Evolutionary conservation across 2,329 filamentous ascomycete species (phyloP), one percentile per base, ranked within the genome.

Genomic region (Penicillium sp.): DNA sequence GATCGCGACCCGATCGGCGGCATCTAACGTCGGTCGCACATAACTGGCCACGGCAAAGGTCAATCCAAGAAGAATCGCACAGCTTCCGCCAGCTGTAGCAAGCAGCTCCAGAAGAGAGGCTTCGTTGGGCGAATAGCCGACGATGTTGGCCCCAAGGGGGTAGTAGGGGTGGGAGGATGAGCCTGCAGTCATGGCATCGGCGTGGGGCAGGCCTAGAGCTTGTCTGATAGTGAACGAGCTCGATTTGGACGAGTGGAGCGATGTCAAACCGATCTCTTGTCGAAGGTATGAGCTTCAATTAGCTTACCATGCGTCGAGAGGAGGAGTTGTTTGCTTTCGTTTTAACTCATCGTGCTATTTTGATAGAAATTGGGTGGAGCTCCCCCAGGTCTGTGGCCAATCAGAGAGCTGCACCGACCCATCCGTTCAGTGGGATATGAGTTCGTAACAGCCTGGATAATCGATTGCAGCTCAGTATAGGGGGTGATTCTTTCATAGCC

Each of bases 41-140:
- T 75, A 76, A 64, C 83, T 84, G 60, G 85, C 80, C 38, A 87
- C 64, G 8, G 82, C 59, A 57, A 83, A 84, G 3, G 87, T 87
- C 7, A 80, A 69, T 25, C 80, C 75, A 60, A 93, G 83, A 61
- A 92, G 82, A 39, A 75, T 75, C 0, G 78, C 74, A 68, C 84
- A 86, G 22, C 83, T 83, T 5, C 78, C 77, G 11, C 82, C 80
- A 67, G 92, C 92, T 56, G 81, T 79, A 39, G 76, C 73, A 11
- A 91, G 81, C 6, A 93, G 81, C 5, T 82, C 77, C 0, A 82
- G 71, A 5, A 89, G 83, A 49, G 82, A 79, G 70, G 83, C 82
- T 60, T 87, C 83, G 72, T 93, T 93, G 67, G 87, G 83, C 45
- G 86, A 76, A 75, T 90, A 92, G 61, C 81, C 83, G 2, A 82